A percentile compares a stretch with the other conserved stretches of the same genome.
Evolutionary conservation across 108 stramenopile species (phyloP).

Genomic region (Cylindrotheca closterium): DNA sequence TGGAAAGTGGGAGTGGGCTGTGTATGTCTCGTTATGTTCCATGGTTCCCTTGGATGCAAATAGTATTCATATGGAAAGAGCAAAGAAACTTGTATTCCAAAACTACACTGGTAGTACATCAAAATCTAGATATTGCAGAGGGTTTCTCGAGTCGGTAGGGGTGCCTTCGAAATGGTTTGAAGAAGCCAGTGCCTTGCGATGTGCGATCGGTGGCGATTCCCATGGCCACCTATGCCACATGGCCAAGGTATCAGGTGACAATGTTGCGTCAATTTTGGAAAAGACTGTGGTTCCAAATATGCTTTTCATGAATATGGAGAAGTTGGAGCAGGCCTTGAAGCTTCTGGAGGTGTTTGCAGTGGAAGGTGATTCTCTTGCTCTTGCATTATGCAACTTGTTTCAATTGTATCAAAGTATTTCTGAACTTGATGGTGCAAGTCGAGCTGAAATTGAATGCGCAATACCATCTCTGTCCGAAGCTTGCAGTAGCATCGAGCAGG

Average conservation of each 20-base stretch:
- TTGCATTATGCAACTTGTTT: conserved; percentile 23
- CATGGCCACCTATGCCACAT: conserved; percentile 46
- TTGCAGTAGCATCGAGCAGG: conserved; percentile 21
- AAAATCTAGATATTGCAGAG: conserved; percentile 27
- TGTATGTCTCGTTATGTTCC: conserved; percentile 59
- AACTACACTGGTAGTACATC: conserved; percentile 24
- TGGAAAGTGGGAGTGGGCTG: conserved; percentile 82
- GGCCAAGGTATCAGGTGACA: conserved; percentile 24
- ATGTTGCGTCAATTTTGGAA: conserved; percentile 45
- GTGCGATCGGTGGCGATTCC: conserved; percentile 36
- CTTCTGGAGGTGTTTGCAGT: conserved; percentile 18
- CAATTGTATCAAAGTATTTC: conserved; percentile 11
- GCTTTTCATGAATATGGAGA: conserved; percentile 37
- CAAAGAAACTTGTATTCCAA: conserved; percentile 55
- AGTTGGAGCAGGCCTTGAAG: conserved; percentile 1
- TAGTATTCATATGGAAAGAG: conserved; percentile 21
- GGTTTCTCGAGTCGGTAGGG: conserved; percentile 58
- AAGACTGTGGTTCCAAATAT: conserved; percentile 55
- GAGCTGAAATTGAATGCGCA: conserved; percentile 16
- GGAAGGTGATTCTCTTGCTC: conserved; percentile 11
- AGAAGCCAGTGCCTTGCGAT: conserved; percentile 55
- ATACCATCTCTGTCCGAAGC: conserved; percentile 13
- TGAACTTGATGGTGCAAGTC: conserved; percentile 2
- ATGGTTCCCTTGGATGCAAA: conserved; percentile 6
- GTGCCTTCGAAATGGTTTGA: conserved; percentile 67